Evolutionary conservation across 257 asterid genomes (phyloP).

Genomic region (Solanum clarkiae): DNA sequence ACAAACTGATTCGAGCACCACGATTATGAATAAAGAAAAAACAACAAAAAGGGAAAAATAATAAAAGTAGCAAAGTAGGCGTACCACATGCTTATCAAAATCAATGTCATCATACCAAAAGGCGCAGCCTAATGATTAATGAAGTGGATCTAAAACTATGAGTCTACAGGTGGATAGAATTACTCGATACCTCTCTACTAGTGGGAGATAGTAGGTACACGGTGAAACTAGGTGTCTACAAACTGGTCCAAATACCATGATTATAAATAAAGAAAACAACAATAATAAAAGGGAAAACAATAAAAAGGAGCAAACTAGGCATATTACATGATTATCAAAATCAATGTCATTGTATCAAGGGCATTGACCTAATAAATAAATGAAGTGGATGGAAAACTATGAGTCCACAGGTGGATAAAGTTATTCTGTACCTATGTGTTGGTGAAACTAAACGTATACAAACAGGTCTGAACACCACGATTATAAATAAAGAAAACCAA

Average conservation of each 20-base stretch:
- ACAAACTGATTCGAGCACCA: too few relatives aligned
- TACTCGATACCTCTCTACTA: too few relatives aligned
- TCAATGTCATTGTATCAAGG: constrained; percentile 29
- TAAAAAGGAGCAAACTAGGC: background rate
- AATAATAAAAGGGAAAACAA: background rate
- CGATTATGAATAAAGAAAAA: background rate
- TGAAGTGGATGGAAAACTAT: background rate
- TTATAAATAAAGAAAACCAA: background rate
- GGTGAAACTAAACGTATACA: too few relatives aligned
- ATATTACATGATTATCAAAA: constrained; percentile 61
- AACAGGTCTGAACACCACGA: too few relatives aligned
- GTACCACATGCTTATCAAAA: background rate
- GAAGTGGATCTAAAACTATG: background rate
- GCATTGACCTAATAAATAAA: too few relatives aligned
- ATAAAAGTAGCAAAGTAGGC: background rate
- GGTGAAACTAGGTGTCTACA: background rate
- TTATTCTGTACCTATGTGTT: background rate
- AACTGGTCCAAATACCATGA: background rate
- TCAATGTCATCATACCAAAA: background rate
- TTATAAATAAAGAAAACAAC: background rate
- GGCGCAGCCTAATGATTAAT: too few relatives aligned
- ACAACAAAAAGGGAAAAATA: background rate
- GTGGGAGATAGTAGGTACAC: background rate
- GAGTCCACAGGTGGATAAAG: too few relatives aligned
- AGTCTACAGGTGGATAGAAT: background rate